These are phyloP conservation scores for Clonostachys rosea DNA, from an alignment of 2,329 filamentous ascomycete genomes.

Conservation along the genomic window DNA sequence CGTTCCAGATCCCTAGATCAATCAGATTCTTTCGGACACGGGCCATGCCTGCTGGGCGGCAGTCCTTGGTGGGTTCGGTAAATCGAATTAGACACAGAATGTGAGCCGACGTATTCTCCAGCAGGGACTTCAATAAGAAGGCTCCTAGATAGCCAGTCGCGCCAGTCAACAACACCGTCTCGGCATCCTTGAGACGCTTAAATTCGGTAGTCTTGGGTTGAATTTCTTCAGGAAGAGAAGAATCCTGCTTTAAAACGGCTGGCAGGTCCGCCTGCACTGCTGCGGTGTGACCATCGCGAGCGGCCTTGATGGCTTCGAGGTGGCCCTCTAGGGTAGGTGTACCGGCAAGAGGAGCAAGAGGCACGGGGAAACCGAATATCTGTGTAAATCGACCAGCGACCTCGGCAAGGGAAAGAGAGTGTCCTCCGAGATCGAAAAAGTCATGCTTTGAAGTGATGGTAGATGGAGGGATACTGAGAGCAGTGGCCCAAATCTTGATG, in stretches of 20 bases:
- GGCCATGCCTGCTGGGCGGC: conserved; percentile 63
- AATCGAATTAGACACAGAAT: conserved; percentile 73
- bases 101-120: conserved; percentile 63
- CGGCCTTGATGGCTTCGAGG: conserved; percentile 63
- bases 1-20: conserved; percentile 74
- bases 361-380: conserved; percentile 68
- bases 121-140: conserved; percentile 64
- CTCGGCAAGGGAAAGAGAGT: conserved; percentile 74
- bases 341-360: conserved; percentile 66
- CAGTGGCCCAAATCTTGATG: conserved; percentile 66
- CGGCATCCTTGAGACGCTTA: conserved; percentile 57
- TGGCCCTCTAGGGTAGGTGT: conserved; percentile 70
- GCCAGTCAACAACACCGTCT: conserved; percentile 69
- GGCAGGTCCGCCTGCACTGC: conserved; percentile 73
- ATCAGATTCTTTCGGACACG: conserved; percentile 71
- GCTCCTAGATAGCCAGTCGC: conserved; percentile 74
- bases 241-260: conserved; percentile 62
- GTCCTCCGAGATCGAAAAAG: conserved; percentile 79
- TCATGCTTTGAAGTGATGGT: conserved; percentile 66
- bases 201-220: conserved; percentile 48
- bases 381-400: conserved; percentile 66
- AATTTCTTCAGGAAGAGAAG: conserved; percentile 66
- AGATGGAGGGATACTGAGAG: conserved; percentile 58
- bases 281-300: conserved; percentile 68
- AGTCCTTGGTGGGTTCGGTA: conserved; percentile 59